Conservation (phyloP, 1,284 basidiomycete genomes). For the Pyrrhoderma noxium region DNA sequence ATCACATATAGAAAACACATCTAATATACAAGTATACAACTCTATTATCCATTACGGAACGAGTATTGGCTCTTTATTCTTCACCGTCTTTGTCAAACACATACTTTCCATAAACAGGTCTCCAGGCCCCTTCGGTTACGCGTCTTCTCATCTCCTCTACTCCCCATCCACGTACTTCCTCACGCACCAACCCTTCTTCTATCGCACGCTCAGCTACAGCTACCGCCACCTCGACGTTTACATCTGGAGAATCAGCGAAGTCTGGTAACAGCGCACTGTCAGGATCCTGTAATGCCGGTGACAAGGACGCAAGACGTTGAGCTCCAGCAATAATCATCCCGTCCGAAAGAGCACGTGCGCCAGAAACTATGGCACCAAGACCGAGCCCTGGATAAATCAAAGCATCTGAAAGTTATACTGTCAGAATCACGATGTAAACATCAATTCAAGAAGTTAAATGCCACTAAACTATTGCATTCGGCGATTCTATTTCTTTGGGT, state of each 20-base stretch:
- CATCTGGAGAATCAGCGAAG: conserved; percentile 56
- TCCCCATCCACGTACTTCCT: conserved; percentile 34
- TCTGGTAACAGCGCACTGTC: conserved; percentile 66
- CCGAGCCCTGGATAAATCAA: conserved; percentile 77
- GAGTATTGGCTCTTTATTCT: conserved; percentile 19
- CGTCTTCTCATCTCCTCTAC: conserved; percentile 46
- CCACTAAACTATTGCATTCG: conserved; percentile 59
- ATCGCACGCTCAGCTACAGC: conserved; percentile 74
- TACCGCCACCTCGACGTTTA: conserved; percentile 75
- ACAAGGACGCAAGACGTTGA: conserved; percentile 61
- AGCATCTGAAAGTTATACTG: conserved; percentile 40
- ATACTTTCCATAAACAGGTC: conserved; percentile 57
- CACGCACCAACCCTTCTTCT: conserved; percentile 57
- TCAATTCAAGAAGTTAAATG: not conserved
- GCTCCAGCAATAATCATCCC: conserved; percentile 77
- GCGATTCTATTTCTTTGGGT: conserved; percentile 40
- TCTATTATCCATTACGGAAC: too few species aligned
- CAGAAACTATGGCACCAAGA: conserved; percentile 60
- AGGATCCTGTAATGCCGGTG: conserved; percentile 64
- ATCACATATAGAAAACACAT: too few species aligned
- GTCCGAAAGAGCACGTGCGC: conserved; percentile 59
- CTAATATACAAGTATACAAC: too few species aligned
- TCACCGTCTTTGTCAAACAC: conserved; percentile 54
- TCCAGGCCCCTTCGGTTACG: conserved; percentile 47
- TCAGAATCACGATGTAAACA: not conserved